Conservation (phyloP, 805 yeast species). For the Zygosaccharomyces gambellarensis region DNA sequence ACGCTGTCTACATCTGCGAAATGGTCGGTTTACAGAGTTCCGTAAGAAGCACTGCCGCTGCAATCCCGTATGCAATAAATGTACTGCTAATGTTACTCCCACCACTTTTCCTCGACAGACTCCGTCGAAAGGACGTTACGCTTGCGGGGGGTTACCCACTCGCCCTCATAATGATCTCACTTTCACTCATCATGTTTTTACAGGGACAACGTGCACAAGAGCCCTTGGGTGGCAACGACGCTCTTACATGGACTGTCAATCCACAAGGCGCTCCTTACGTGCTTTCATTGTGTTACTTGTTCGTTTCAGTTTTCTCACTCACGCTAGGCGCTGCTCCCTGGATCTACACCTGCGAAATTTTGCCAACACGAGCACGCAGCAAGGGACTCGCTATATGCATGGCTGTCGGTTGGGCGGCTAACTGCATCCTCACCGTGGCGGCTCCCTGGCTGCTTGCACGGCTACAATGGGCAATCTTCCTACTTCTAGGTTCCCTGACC, state of each 20-base stretch:
- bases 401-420: conserved; percentile 43
- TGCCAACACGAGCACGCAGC: conserved; percentile 42
- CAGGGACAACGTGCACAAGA: conserved; percentile 34
- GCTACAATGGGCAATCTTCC: conserved; percentile 40
- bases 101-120: conserved; percentile 38
- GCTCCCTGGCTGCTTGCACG: conserved; percentile 39
- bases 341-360: conserved; percentile 48
- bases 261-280: conserved; percentile 40
- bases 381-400: conserved; percentile 46
- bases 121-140: conserved; percentile 45
- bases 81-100: conserved; percentile 43
- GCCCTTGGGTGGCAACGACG: conserved; percentile 33
- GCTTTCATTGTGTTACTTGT: conserved; percentile 42
- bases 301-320: conserved; percentile 44
- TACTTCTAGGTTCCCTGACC: conserved; percentile 36
- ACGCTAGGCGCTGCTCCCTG: conserved; percentile 45
- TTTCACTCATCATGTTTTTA: conserved; percentile 36
- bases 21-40: conserved; percentile 42
- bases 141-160: conserved; percentile 41
- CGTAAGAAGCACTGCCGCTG: conserved; percentile 33
- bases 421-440: conserved; percentile 36
- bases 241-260: conserved; percentile 35
- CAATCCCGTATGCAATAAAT: conserved; percentile 40
- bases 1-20: conserved; percentile 44
- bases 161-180: conserved; percentile 34